Evolutionary conservation across 2,329 filamentous ascomycete genomes (phyloP).

Genomic region (Nakataea oryzae): DNA sequence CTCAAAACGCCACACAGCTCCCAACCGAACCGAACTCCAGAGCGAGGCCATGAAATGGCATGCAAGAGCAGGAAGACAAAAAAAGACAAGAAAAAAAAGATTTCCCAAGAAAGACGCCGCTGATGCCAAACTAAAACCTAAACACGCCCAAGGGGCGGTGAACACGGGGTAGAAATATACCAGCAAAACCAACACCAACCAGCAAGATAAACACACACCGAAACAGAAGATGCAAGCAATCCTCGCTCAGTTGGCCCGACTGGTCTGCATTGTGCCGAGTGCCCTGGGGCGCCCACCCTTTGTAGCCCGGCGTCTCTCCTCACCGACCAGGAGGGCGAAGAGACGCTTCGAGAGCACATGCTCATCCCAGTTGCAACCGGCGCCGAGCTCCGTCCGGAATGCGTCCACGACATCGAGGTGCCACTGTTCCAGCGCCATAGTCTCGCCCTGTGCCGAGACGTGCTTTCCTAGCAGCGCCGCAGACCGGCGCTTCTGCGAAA

Average conservation of each 20-base stretch:
- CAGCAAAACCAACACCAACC: not conserved
- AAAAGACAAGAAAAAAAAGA: not conserved
- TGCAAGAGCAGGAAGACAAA: not conserved
- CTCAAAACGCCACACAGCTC: not conserved
- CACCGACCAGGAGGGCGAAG: slow-evolving; percentile 41
- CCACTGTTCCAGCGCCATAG: slow-evolving; percentile 40
- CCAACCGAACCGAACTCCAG: too few species aligned
- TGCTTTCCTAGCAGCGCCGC: slow-evolving; percentile 33
- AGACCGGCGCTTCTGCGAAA: slow-evolving; percentile 12
- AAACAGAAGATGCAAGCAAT: not conserved
- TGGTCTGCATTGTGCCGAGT: not conserved
- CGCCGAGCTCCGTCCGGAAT: slow-evolving; percentile 33
- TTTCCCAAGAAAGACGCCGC: not conserved
- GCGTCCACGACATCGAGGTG: slow-evolving; percentile 48
- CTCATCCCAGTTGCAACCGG: slow-evolving; percentile 33
- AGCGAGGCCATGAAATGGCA: too few species aligned
- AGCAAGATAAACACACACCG: not conserved
- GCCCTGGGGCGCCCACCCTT: not conserved
- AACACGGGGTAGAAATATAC: not conserved
- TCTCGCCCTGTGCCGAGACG: slow-evolving; percentile 33
- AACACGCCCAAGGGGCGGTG: not conserved
- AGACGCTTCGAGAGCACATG: slow-evolving; percentile 37
- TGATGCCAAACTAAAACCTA: not conserved
- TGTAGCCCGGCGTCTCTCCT: slow-evolving; percentile 24
- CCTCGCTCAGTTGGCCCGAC: not conserved